These are phyloP conservation scores for Sugiyamaella floridensis DNA, from an alignment of 805 yeast species.

Conservation along the genomic window DNA sequence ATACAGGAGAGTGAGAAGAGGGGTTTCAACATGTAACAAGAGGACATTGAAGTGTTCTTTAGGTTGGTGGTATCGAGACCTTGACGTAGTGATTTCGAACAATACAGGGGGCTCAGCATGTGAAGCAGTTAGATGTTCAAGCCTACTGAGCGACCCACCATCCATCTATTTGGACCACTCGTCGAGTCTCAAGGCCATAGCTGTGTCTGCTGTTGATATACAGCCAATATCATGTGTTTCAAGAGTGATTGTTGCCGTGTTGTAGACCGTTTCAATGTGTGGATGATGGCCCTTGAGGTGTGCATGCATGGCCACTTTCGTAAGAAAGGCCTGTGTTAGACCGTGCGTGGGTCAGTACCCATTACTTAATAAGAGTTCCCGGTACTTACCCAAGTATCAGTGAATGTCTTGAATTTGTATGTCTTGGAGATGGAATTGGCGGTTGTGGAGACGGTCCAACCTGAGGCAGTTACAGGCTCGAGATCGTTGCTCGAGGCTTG, in stretches of 20 bases:
- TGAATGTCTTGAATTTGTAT: conserved; percentile 13
- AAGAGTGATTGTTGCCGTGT: conserved; percentile 15
- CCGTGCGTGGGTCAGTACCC: background rate
- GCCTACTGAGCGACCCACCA: too few relatives aligned
- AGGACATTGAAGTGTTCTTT: background rate
- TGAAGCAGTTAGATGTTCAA: too few relatives aligned
- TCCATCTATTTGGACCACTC: background rate
- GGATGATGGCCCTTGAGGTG: conserved; percentile 22
- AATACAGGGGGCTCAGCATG: too few relatives aligned
- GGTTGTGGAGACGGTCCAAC: conserved; percentile 11
- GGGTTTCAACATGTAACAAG: background rate
- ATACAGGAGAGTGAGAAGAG: background rate
- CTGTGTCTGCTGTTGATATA: conserved; percentile 15
- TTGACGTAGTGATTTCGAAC: too few relatives aligned
- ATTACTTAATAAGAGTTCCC: background rate
- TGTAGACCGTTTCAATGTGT: conserved; percentile 16
- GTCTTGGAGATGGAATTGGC: conserved; percentile 7
- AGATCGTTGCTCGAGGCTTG: background rate
- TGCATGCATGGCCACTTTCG: conserved; percentile 21
- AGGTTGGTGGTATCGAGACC: too few relatives aligned
- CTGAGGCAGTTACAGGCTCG: background rate
- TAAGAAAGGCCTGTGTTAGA: conserved; percentile 18
- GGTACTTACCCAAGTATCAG: conserved; percentile 17
- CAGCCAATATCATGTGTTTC: conserved; percentile 16
- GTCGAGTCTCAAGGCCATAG: conserved; percentile 16